A percentile compares a stretch with the other conserved stretches of the same genome.
These are phyloP conservation scores for Aspergillus luchuensis DNA, from an alignment of 2,329 filamentous ascomycete genomes.

Conservation along the genomic window DNA sequence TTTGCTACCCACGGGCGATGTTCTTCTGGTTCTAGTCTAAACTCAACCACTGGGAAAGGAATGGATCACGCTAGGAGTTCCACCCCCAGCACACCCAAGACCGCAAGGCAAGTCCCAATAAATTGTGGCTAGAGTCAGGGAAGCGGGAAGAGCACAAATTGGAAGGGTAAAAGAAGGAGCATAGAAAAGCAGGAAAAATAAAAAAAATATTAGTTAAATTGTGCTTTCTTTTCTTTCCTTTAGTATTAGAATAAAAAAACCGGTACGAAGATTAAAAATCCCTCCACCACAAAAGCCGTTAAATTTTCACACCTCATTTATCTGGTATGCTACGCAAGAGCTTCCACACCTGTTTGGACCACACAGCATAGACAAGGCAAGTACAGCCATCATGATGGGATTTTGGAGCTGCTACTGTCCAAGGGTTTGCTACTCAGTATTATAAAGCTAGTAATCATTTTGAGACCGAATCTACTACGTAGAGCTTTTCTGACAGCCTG, in stretches of 20 bases:
- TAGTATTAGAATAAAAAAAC: not conserved
- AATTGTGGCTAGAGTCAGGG: not conserved
- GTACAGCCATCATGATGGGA: not conserved
- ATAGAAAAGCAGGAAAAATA: not conserved
- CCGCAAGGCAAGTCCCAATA: constrained; percentile 11
- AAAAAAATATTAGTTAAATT: not conserved
- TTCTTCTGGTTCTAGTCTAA: constrained; percentile 22
- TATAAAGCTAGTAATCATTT: not conserved
- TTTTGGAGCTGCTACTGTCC: too few species aligned
- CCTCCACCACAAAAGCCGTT: not conserved
- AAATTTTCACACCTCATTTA: not conserved
- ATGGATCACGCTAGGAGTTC: constrained; percentile 28
- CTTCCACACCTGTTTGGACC: not conserved
- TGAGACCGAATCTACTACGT: not conserved
- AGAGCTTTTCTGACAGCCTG: not conserved
- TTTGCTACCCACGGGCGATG: constrained; percentile 17
- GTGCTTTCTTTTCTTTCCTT: too few species aligned
- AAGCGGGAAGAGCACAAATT: not conserved
- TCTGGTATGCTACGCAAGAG: not conserved
- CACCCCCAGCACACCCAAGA: constrained; percentile 17
- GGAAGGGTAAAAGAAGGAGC: not conserved
- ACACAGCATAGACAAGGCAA: not conserved
- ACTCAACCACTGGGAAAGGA: constrained; percentile 18
- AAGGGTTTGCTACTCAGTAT: not conserved
- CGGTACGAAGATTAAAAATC: not conserved